Conservation (phyloP, 495 filamentous ascomycete species). For the Aspergillus carlsbadensis region DNA sequence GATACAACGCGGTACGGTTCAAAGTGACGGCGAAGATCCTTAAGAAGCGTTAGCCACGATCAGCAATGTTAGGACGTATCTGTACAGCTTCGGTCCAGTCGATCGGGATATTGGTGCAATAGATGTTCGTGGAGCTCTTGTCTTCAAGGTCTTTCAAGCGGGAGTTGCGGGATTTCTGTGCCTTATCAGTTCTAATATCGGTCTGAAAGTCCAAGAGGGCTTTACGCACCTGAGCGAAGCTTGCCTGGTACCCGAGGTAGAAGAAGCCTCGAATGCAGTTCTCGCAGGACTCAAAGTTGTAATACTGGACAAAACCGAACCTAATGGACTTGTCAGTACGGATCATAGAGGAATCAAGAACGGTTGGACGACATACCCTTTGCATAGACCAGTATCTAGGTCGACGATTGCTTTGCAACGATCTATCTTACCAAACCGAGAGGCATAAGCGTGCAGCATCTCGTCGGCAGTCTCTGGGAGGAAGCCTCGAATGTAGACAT, state of each 20-base stretch:
- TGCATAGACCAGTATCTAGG: conserved; percentile 83
- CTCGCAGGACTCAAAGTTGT: conserved; percentile 82
- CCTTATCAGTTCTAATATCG: conserved; percentile 13
- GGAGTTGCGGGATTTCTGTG: conserved; percentile 90
- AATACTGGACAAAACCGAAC: conserved; percentile 95
- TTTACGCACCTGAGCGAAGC: conserved; percentile 75
- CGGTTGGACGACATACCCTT: conserved; percentile 65
- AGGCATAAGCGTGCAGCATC: conserved; percentile 75
- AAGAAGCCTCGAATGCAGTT: conserved; percentile 96
- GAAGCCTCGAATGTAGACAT: conserved; percentile 96
- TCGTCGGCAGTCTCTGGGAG: conserved; percentile 93
- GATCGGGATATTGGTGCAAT: conserved; percentile 92
- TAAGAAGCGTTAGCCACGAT: conserved; percentile 4
- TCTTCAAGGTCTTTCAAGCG: conserved; percentile 91
- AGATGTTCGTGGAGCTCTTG: conserved; percentile 85
- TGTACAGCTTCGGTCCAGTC: conserved; percentile 83
- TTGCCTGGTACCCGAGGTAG: conserved; percentile 90
- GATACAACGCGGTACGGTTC: conserved; percentile 80
- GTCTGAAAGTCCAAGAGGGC: conserved; percentile 1
- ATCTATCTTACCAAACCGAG: conserved; percentile 85
- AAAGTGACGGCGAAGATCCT: conserved; percentile 56
- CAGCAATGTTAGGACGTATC: conserved; percentile 1
- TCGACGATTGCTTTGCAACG: conserved; percentile 98
- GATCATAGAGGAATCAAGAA: not conserved
- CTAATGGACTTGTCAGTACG: conserved; percentile 42